A percentile compares a stretch with the other conserved stretches of the same genome.
phyloP scores from a whole-genome alignment of 2,329 filamentous ascomycete species.

The Exophiala aquamarina region DNA sequence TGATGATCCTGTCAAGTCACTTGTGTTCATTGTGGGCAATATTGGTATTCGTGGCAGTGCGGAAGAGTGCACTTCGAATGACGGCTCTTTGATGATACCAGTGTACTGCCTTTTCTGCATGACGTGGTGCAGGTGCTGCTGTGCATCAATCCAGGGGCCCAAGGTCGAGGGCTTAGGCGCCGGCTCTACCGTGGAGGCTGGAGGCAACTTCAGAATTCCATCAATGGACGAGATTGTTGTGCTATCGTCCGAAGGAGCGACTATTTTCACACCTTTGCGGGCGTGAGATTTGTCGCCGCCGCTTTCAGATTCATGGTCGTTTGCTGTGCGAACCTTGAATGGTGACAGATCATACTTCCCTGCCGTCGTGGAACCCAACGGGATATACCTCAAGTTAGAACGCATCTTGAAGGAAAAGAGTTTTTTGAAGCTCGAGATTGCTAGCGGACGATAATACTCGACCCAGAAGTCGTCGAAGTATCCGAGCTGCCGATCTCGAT shows the following conservation, averaged over 20 bases:
- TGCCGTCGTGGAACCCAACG: slow-evolving; percentile 69
- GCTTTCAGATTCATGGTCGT: slow-evolving; percentile 57
- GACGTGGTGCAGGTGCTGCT: slow-evolving; percentile 31
- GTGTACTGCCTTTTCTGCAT: slow-evolving; percentile 34
- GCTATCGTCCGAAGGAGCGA: slow-evolving; percentile 56
- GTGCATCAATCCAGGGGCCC: slow-evolving; percentile 33
- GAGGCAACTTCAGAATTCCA: slow-evolving; percentile 32
- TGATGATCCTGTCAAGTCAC: slow-evolving; percentile 47
- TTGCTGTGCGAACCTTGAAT: slow-evolving; percentile 71
- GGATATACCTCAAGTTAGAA: slow-evolving; percentile 80
- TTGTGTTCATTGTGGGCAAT: slow-evolving; percentile 27
- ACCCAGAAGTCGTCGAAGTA: slow-evolving; percentile 94
- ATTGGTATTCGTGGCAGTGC: slow-evolving; percentile 24
- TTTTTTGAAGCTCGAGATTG: slow-evolving; percentile 84
- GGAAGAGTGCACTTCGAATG: slow-evolving; percentile 31
- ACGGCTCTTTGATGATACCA: slow-evolving; percentile 60
- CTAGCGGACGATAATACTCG: slow-evolving; percentile 89
- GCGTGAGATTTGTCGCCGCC: slow-evolving; percentile 57
- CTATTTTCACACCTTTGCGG: slow-evolving; percentile 68
- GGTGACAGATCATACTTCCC: slow-evolving; percentile 82
- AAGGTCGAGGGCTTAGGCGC: slow-evolving; percentile 33
- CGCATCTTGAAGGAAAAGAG: slow-evolving; percentile 93
- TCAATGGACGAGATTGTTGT: slow-evolving; percentile 31
- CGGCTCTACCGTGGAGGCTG: slow-evolving; percentile 17
- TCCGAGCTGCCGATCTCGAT: slow-evolving; percentile 48